phyloP scores from a whole-genome alignment of 108 stramenopile genomes.

The Ochromonas danica region DNA sequence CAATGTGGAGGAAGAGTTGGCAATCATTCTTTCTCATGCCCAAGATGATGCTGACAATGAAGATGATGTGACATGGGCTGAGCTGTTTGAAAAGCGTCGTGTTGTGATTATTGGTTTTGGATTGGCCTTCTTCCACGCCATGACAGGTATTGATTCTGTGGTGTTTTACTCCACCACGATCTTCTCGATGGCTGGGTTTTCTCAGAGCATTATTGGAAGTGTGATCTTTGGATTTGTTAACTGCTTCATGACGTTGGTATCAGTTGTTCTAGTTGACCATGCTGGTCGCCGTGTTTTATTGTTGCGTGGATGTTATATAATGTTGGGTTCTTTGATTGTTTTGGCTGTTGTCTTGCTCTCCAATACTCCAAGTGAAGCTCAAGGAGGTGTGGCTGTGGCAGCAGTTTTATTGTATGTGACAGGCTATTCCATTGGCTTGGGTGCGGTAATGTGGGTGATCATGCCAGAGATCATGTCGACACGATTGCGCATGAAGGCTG shows the following conservation, averaged over 20 bases:
- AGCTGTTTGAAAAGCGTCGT: conserved; percentile 40
- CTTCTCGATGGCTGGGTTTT: conserved; percentile 75
- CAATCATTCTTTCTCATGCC: conserved; percentile 26
- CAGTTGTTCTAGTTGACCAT: conserved; percentile 40
- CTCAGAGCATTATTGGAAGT: conserved; percentile 48
- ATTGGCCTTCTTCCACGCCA: conserved; percentile 75
- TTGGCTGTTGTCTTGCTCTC: no score
- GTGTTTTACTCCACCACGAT: conserved; percentile 84
- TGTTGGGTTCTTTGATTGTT: no score
- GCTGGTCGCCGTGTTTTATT: conserved; percentile 45
- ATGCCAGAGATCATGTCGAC: conserved; percentile 55
- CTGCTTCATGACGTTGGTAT: conserved; percentile 41
- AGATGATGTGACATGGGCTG: not conserved
- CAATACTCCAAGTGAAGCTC: not conserved
- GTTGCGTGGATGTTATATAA: no score
- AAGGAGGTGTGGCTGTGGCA: conserved; percentile 41
- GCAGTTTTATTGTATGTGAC: conserved; percentile 46
- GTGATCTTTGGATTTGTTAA: conserved; percentile 38
- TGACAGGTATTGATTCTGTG: conserved; percentile 83
- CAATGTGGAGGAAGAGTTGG: conserved; percentile 32
- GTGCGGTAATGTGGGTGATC: conserved; percentile 44
- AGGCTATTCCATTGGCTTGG: conserved; percentile 50
- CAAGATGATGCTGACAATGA: conserved; percentile 29
- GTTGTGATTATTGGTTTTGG: conserved; percentile 75
- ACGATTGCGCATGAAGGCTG: conserved; percentile 44